phyloP scores from a whole-genome alignment of 495 filamentous ascomycete genomes.

The Daldinia childiae region DNA sequence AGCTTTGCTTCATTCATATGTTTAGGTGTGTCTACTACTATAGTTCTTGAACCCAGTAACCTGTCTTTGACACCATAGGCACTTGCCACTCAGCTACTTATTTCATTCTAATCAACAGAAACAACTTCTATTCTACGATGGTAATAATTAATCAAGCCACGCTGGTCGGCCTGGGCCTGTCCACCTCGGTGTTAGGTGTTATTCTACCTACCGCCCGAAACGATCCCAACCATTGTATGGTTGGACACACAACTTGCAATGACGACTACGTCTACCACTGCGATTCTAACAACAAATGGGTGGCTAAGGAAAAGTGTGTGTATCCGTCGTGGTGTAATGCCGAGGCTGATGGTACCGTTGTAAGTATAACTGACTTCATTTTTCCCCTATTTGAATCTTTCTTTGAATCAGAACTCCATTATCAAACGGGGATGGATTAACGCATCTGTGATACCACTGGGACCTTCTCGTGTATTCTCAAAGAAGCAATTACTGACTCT shows the following conservation, averaged over 20 bases:
- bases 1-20: conserved; percentile 13
- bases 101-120: not conserved
- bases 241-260: conserved; percentile 2
- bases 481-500: not conserved
- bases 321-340: not conserved
- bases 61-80: not conserved
- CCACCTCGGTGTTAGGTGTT: conserved; percentile 4
- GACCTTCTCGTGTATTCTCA: not conserved
- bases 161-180: conserved; percentile 5
- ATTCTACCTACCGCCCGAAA: not conserved
- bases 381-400: not conserved
- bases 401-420: no score
- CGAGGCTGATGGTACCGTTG: not conserved
- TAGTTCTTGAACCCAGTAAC: not conserved
- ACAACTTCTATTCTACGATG: conserved; percentile 5
- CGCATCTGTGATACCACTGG: not conserved
- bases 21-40: conserved; percentile 2
- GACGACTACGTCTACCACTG: conserved; percentile 3
- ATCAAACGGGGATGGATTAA: no score
- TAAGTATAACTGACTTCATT: not conserved
- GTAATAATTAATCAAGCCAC: not conserved
- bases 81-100: not conserved
- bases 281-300: not conserved
- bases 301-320: not conserved
- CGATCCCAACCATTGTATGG: not conserved